Conservation (phyloP, 208 protist genomes). For the Acanthamoeba pearcei region DNA sequence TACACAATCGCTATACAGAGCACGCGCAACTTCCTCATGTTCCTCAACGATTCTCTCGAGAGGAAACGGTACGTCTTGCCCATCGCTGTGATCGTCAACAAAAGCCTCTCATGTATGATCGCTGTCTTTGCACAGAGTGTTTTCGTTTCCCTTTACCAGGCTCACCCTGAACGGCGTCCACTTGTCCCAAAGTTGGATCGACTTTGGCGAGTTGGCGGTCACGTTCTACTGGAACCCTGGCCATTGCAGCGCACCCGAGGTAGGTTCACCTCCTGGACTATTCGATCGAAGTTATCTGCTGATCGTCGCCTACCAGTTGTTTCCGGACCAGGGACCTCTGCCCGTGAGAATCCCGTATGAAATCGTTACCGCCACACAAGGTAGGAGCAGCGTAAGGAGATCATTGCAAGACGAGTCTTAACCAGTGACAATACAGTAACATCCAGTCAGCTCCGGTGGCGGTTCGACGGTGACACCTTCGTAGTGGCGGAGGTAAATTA, state of each 20-base stretch:
- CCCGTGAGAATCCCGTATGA: slow-evolving; percentile 26
- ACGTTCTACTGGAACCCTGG: background rate
- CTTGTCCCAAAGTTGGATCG: background rate
- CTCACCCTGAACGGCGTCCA: background rate
- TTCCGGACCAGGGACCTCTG: background rate
- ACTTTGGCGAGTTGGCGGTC: background rate
- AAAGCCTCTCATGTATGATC: background rate
- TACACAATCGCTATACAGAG: background rate
- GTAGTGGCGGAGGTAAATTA: background rate
- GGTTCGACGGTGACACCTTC: background rate
- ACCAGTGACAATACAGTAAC: background rate
- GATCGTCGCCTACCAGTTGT: background rate
- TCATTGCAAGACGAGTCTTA: background rate
- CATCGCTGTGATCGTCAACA: background rate
- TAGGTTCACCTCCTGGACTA: background rate
- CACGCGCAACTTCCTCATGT: background rate
- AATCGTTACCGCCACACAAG: background rate
- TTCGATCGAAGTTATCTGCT: background rate
- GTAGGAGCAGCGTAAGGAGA: background rate
- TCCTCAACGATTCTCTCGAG: background rate
- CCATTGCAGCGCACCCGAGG: background rate
- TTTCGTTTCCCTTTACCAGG: background rate
- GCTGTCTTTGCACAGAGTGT: background rate
- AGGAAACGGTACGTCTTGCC: background rate
- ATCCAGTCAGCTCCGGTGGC: background rate